phyloP scores from a whole-genome alignment of 106 monocot genomes.

The Iris macrosiphon region DNA sequence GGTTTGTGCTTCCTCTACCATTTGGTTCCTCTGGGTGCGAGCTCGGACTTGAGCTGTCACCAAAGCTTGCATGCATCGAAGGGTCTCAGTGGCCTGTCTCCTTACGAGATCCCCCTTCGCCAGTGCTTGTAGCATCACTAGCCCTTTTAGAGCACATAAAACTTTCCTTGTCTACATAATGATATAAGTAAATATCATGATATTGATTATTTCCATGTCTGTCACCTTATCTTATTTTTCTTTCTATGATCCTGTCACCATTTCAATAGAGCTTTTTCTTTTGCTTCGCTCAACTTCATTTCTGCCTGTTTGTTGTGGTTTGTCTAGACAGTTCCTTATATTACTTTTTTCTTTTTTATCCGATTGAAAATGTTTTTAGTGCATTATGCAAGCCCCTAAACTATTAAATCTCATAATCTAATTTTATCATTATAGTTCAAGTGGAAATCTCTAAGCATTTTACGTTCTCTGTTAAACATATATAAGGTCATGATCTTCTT shows the following conservation, averaged over 20 bases:
- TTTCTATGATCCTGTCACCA: neutral
- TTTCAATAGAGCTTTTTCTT: neutral
- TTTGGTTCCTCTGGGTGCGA: conserved; percentile 28
- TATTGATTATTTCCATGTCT: no score
- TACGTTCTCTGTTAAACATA: no score
- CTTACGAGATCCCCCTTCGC: conserved; percentile 64
- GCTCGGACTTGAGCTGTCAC: conserved; percentile 36
- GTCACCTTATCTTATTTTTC: neutral
- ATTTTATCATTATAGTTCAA: no score
- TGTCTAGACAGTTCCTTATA: neutral
- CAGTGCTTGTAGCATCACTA: conserved; percentile 69
- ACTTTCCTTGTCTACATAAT: conserved; percentile 60
- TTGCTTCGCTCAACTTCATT: neutral
- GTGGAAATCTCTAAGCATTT: no score
- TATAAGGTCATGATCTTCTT: no score
- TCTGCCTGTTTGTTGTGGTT: neutral
- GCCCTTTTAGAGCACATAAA: conserved; percentile 48
- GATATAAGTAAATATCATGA: neutral
- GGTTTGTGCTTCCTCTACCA: conserved; percentile 17
- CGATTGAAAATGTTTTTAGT: no score
- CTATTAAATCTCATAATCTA: no score
- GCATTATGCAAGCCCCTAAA: no score
- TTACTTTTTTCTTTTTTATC: neutral
- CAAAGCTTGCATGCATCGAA: conserved; percentile 45
- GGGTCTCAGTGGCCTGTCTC: conserved; percentile 38